Base-by-base conservation (phyloP, 2,329 filamentous ascomycete genomes). In the Lachnellula willkommii region DNA sequence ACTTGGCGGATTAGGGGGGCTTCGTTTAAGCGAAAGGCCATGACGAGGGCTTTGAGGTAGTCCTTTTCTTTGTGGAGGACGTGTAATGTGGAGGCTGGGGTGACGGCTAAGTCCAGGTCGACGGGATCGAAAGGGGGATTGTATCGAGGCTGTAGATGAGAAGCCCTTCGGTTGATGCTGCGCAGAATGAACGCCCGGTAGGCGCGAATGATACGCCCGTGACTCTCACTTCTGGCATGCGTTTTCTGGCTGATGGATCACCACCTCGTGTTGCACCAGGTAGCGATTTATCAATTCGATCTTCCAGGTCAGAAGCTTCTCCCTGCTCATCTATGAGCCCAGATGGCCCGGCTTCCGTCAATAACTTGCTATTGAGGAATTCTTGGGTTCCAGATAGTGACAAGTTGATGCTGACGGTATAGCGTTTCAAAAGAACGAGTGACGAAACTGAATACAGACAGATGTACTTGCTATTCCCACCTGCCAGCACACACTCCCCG, bases 391-490 rank as follows among this genome's bases (percentile, higher is more conserved):
- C 94, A 20, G 95, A 92, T 2, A 99, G 77, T 1, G 92, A 95
- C n/a, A 96, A 78, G 72, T 99, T 99, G 67, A 96, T 83, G 65
- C 90, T 95, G 66, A 97, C 92, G 1, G 93, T 96, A 69, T 88
- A 99, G 70, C 96, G 96, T 71, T 95, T 96, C 54, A 97, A 77
- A 11, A 99, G 76, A 0, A 94, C 90, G 71, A 94, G 91, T 0
- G 93, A 95, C 56, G 85, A 85, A 35, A 95, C 90, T n/a, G 95
- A 93, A 74, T 99, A 99, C 56, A 99, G 73, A 70, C 94, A 97
- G 52, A 99, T 96, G 72, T 95, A 96, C 75, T 99, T 99, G 84
- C 91, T 96, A 77, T 94, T 96, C 35, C 94, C 94, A 48, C 84
- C 92, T 1, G 93, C 94, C 42, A 99, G 77, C 11, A 99, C 78